phyloP scores from a whole-genome alignment of 305 asterid species.

The Euphrasia arctica region DNA sequence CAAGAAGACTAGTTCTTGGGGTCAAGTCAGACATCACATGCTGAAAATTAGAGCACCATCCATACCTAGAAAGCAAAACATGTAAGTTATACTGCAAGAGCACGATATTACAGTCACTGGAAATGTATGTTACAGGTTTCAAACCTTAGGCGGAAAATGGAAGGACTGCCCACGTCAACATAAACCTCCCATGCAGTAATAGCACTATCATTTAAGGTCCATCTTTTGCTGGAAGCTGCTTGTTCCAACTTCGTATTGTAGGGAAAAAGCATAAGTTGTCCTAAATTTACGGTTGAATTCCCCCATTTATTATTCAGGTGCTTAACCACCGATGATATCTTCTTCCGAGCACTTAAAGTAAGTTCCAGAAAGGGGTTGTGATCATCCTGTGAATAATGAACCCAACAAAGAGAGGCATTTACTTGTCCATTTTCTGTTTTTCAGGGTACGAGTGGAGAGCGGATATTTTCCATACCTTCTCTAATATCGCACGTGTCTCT shows the following conservation, averaged over 20 bases:
- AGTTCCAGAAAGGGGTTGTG: slow-evolving; percentile 88
- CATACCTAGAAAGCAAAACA: slow-evolving; percentile 55
- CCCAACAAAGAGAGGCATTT: slow-evolving; percentile 5
- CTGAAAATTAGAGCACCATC: slow-evolving; percentile 56
- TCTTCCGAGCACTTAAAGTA: slow-evolving; percentile 62
- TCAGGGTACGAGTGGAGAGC: slow-evolving; percentile 6
- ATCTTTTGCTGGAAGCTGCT: slow-evolving; percentile 46
- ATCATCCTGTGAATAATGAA: slow-evolving; percentile 56
- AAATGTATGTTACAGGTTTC: slow-evolving; percentile 25
- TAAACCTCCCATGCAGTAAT: slow-evolving; percentile 70
- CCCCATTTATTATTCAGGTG: slow-evolving; percentile 83
- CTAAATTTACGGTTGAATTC: slow-evolving; percentile 39
- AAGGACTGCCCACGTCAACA: slow-evolving; percentile 53
- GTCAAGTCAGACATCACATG: slow-evolving; percentile 30
- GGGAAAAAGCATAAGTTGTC: slow-evolving; percentile 71
- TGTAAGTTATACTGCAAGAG: slow-evolving; percentile 19
- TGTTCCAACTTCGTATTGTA: slow-evolving; percentile 46
- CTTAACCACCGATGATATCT: slow-evolving; percentile 75
- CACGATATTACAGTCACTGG: background rate
- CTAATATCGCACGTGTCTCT: slow-evolving; percentile 51
- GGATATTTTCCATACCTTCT: slow-evolving; percentile 46
- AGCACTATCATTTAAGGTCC: slow-evolving; percentile 58
- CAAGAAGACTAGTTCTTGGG: slow-evolving; percentile 33
- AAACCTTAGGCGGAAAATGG: slow-evolving; percentile 78
- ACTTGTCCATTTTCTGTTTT: slow-evolving; percentile 5